Base-by-base conservation (phyloP, 2,329 filamentous ascomycete genomes). In the Hawksworthiomyces lignivorus region DNA sequence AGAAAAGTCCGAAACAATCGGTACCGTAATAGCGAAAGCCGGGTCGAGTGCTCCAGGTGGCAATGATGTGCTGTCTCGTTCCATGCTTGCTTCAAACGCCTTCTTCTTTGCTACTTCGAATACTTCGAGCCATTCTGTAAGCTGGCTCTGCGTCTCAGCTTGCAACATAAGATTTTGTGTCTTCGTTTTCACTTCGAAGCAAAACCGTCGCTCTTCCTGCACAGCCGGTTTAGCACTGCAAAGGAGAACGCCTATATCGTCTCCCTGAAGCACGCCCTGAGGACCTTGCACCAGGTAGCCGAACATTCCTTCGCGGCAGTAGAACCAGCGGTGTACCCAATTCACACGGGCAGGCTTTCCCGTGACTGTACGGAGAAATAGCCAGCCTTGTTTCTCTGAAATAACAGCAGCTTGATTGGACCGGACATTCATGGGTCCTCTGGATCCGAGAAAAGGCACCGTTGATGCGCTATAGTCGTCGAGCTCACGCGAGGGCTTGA, bases 111-210 rank as follows among this genome's bases (percentile, higher is more conserved):
- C 89, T 14, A 89, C 78, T 52, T 98, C 90, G 53, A 98, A 96
- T 0, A 90, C 82, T 50, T 86, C 80, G 42, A 98, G 80, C 92
- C 92, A 98, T 54, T 94, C 86, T 45, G 85, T 88, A n/a, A 98
- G 74, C 57, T 97, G 87, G 37, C 69, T 70, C 59, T 98, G 92
- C 0, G 87, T 95, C 59, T 98, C 92, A 5, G 90, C 86, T 63
- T 98, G 92, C 4, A 98, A 70, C 45, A 96, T 68, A 49, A 95
- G 80, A 37, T 82, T 92, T 48, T 85, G 85, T 55, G 87, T 94
- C 62, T 96, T 98, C 3, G 92, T 98, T 69, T 97, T 98, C 55
- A 98, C 84, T 62, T 98, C 92, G 55, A 98, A 96, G 59, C 92
- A 97, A 62, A 97, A 98, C 14, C 92, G 78, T 29, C 92, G 80